Percentiles rank a stretch among this genome's conserved stretches.
phyloP scores from a whole-genome alignment of 495 filamentous ascomycete species.

The Amorphotheca resinae region DNA sequence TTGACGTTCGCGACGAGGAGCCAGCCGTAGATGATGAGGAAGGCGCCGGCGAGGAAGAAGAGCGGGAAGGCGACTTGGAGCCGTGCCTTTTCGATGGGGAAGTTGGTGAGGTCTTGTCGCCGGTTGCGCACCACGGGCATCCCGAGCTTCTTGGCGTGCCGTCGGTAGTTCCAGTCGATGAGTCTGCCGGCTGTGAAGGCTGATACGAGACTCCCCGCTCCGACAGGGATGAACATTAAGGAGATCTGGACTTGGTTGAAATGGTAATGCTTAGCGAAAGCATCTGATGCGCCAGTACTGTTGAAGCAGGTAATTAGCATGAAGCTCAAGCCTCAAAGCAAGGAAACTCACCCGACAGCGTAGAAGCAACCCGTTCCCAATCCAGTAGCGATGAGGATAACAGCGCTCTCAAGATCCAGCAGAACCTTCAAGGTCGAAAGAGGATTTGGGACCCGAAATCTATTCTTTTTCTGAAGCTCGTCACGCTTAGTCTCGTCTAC shows the following conservation, averaged over 20 bases:
- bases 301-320: not conserved
- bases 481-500: slow-evolving; percentile 5
- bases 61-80: slow-evolving; percentile 43
- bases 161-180: slow-evolving; percentile 43
- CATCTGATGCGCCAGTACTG: slow-evolving; percentile 31
- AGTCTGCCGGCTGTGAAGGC: slow-evolving; percentile 44
- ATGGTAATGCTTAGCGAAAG: slow-evolving; percentile 43
- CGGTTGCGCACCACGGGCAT: slow-evolving; percentile 35
- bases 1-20: slow-evolving; percentile 31
- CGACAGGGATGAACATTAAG: slow-evolving; percentile 44
- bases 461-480: slow-evolving; percentile 12
- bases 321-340: no score
- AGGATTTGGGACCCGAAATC: slow-evolving; percentile 45
- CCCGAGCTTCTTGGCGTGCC: slow-evolving; percentile 28
- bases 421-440: slow-evolving; percentile 22
- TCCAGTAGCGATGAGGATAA: slow-evolving; percentile 6
- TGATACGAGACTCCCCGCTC: slow-evolving; percentile 49
- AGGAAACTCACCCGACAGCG: slow-evolving; percentile 8
- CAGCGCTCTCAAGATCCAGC: slow-evolving; percentile 6
- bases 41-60: slow-evolving; percentile 26
- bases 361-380: slow-evolving; percentile 11
- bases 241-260: slow-evolving; percentile 47
- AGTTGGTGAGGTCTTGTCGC: slow-evolving; percentile 37
- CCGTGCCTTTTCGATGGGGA: slow-evolving; percentile 54
- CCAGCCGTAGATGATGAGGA: slow-evolving; percentile 47